These are phyloP conservation scores for Lonicera japonica DNA, from an alignment of 129 eudicot species.

Conservation along the genomic window DNA sequence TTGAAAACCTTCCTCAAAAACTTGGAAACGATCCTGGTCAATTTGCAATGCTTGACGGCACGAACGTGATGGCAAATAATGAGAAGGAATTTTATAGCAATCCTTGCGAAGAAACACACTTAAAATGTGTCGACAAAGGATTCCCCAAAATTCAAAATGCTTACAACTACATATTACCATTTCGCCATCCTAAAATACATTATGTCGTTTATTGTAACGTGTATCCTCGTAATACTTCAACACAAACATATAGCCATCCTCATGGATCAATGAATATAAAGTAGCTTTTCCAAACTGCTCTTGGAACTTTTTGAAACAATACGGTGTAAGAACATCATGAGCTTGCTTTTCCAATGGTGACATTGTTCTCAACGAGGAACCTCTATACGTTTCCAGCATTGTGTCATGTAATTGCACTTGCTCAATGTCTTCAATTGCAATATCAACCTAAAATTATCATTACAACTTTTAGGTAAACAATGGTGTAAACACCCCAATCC, in stretches of 20 bases:
- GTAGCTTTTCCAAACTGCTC: not conserved
- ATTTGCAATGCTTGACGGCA: no score
- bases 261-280: not conserved
- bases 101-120: slow-evolving; percentile 3
- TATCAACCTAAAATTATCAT: not conserved
- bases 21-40: no score
- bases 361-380: not conserved
- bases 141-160: slow-evolving; percentile 10
- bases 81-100: no score
- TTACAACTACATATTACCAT: not conserved
- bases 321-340: no score
- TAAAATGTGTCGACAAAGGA: slow-evolving; percentile 9
- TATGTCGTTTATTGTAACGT: not conserved
- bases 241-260: not conserved
- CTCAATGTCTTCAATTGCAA: slow-evolving; percentile 4
- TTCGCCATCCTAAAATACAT: not conserved
- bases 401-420: not conserved
- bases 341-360: slow-evolving; percentile 8
- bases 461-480: no score
- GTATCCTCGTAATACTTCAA: not conserved
- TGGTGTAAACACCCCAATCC: no score
- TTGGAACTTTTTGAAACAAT: no score
- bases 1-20: no score
- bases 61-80: no score
- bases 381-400: not conserved